A percentile compares a stretch with the other conserved stretches of the same genome.
Conservation (phyloP, 2,329 filamentous ascomycete species). For the Alternaria angustiovoidea region DNA sequence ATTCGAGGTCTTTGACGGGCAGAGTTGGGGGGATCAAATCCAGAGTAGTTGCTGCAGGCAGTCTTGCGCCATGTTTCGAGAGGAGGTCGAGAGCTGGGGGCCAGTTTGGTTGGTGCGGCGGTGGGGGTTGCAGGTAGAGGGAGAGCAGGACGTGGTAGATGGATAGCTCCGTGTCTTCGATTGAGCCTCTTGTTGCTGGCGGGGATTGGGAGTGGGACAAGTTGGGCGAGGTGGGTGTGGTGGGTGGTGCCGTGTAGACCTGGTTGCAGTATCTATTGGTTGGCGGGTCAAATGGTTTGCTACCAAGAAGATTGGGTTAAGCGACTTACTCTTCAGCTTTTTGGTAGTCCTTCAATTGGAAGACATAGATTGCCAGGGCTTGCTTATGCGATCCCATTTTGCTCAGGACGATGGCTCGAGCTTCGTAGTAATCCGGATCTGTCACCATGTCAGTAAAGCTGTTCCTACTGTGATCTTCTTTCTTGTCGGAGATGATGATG, state of each 20-base stretch:
- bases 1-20: conserved; percentile 79
- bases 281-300: neutral
- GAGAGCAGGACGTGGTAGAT: conserved; percentile 93
- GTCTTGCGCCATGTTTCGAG: conserved; percentile 88
- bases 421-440: conserved; percentile 89
- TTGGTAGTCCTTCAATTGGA: conserved; percentile 83
- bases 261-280: conserved; percentile 76
- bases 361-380: conserved; percentile 96
- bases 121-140: conserved; percentile 83
- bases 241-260: conserved; percentile 67
- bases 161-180: conserved; percentile 69
- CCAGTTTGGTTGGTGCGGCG: conserved; percentile 75
- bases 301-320: neutral
- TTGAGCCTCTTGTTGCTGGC: conserved; percentile 40
- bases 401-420: conserved; percentile 87
- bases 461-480: neutral
- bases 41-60: conserved; percentile 86
- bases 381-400: conserved; percentile 97
- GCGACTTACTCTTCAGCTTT: conserved; percentile 85
- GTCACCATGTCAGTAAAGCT: conserved; percentile 12
- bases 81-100: conserved; percentile 84
- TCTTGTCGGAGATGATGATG: conserved; percentile 7
- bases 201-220: conserved; percentile 43
- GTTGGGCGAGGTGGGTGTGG: conserved; percentile 18
- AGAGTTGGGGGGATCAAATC: conserved; percentile 83